Percentiles rank a stretch among this genome's conserved stretches.
Evolutionary conservation across 345 rosid species (phyloP).

Genomic region (Zanthoxylum bungeanum): DNA sequence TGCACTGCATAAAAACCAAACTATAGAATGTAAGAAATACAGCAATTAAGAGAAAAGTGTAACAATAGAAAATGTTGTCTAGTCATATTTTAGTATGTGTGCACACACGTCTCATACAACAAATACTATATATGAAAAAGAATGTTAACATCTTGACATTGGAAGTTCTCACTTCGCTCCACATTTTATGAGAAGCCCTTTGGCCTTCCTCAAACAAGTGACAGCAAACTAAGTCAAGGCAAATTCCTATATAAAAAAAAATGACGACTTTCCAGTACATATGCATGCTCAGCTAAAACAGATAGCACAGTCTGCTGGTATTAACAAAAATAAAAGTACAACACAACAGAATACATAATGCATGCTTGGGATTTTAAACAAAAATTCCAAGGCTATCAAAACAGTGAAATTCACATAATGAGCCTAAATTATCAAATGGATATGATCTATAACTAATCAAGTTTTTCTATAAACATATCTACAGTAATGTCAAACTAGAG

Average conservation of each 20-base stretch:
- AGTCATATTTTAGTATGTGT: not conserved
- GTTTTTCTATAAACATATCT: not conserved
- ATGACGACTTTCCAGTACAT: not conserved
- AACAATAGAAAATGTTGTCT: not conserved
- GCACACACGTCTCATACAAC: not conserved
- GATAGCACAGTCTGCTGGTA: not conserved
- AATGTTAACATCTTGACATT: not conserved
- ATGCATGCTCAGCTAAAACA: not conserved
- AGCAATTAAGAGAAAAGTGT: not conserved
- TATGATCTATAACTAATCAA: not conserved
- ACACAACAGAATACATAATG: not conserved
- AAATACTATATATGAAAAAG: not conserved
- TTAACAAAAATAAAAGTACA: not conserved
- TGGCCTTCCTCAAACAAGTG: not conserved
- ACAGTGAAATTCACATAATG: not conserved
- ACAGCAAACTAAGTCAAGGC: not conserved
- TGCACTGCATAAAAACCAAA: constrained; percentile 54
- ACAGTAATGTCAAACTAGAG: not conserved
- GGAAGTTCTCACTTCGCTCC: not conserved
- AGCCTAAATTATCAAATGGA: not conserved
- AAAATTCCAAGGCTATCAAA: not conserved
- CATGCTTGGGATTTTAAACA: too few relatives aligned
- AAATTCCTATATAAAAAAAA: not conserved
- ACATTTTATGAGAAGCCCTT: not conserved
- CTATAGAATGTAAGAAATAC: not conserved